These are phyloP conservation scores for Kodamaea hsintzibuensis DNA, from an alignment of 805 yeast genomes.

Conservation along the genomic window DNA sequence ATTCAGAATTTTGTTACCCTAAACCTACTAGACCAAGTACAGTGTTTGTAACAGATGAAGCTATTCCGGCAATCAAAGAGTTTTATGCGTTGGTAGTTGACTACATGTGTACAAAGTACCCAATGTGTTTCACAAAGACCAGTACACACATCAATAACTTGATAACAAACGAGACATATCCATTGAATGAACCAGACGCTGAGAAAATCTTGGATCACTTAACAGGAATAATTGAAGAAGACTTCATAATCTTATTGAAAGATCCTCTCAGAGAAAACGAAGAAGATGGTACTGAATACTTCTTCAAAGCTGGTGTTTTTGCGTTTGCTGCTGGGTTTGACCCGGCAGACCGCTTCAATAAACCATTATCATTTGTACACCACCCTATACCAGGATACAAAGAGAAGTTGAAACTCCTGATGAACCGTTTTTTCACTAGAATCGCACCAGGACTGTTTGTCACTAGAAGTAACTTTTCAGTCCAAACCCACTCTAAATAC, in stretches of 20 bases:
- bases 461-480: conserved; percentile 41
- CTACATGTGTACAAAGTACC: conserved; percentile 40
- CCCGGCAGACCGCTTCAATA: conserved; percentile 38
- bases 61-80: conserved; percentile 35
- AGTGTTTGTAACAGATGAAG: conserved; percentile 34
- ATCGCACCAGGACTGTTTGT: conserved; percentile 39
- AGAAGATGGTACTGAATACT: conserved; percentile 37
- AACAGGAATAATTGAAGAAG: conserved; percentile 39
- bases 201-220: conserved; percentile 24
- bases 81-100: conserved; percentile 32
- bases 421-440: conserved; percentile 43
- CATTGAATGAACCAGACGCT: conserved; percentile 11
- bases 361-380: conserved; percentile 39
- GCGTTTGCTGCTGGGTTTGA: conserved; percentile 49
- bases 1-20: conserved; percentile 35
- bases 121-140: conserved; percentile 32
- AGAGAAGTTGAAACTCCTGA: conserved; percentile 36
- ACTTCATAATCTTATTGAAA: conserved; percentile 38
- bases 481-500: conserved; percentile 36
- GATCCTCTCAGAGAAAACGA: conserved; percentile 31
- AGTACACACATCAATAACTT: conserved; percentile 17
- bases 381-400: conserved; percentile 46
- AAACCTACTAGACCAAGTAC: conserved; percentile 31
- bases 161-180: conserved; percentile 26
- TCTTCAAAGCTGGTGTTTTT: conserved; percentile 44